Conservation (phyloP, 768 basidiomycete genomes). For the Auricularia sp. region DNA sequence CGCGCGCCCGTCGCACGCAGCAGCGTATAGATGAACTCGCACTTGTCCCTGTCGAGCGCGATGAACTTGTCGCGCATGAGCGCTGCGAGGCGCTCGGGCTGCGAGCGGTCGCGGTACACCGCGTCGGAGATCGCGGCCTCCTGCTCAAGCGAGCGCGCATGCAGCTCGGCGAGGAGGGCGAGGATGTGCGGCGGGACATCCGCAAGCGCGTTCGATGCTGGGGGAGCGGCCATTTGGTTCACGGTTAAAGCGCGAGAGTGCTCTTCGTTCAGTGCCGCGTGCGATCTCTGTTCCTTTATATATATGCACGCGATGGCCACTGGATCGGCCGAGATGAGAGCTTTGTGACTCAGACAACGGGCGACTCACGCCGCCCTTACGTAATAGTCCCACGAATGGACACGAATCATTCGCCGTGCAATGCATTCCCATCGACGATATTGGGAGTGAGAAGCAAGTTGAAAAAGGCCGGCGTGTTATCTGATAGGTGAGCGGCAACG, state of each 20-base stretch:
- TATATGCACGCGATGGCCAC: no score
- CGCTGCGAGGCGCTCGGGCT: not conserved
- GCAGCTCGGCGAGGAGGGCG: not conserved
- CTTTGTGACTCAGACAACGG: no score
- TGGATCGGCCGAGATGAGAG: no score
- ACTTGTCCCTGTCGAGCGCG: slow-evolving; percentile 1
- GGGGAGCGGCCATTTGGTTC: not conserved
- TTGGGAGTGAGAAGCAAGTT: no score
- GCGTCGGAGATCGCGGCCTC: not conserved
- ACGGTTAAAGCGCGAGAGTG: not conserved
- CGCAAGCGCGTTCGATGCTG: not conserved
- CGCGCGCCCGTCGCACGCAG: not conserved
- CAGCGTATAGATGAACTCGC: not conserved
- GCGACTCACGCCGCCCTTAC: no score
- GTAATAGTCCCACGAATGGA: no score
- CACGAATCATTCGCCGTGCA: no score
- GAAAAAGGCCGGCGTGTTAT: no score
- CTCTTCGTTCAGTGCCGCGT: not conserved
- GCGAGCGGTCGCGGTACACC: not conserved
- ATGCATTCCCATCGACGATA: no score
- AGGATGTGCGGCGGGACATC: not conserved
- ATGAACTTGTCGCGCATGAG: slow-evolving; percentile 2
- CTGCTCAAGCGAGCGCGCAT: not conserved
- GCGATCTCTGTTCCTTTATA: not conserved
- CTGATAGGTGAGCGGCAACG: no score